These are phyloP conservation scores for Picocystis sp. DNA, from an alignment of 163 green algal genomes.

Conservation along the genomic window DNA sequence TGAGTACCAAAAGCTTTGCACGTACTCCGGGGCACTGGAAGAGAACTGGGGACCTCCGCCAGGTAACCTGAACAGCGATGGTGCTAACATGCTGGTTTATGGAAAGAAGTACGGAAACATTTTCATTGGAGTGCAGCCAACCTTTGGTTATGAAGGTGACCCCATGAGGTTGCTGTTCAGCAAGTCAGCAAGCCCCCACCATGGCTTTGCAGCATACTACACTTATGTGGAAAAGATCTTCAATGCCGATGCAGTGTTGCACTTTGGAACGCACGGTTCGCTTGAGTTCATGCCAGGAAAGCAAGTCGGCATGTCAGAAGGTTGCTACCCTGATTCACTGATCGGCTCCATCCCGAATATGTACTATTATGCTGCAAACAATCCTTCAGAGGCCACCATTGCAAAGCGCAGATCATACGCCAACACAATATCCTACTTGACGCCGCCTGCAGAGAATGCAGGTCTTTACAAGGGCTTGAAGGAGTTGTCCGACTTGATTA, in stretches of 20 bases:
- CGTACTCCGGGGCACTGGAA: slow-evolving; percentile 79
- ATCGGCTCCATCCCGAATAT: slow-evolving; percentile 95
- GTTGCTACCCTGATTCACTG: slow-evolving; percentile 92
- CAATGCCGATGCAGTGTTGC: slow-evolving; percentile 87
- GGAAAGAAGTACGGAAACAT: slow-evolving; percentile 94
- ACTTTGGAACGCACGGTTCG: slow-evolving; percentile 98
- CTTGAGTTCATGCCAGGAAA: slow-evolving; percentile 99
- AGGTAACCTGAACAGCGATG: slow-evolving; percentile 92
- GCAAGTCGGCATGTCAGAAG: slow-evolving; percentile 84
- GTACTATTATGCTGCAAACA: slow-evolving; percentile 99
- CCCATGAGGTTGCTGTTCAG: slow-evolving; percentile 97
- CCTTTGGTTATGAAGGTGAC: slow-evolving; percentile 96
- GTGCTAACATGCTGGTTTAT: slow-evolving; percentile 86
- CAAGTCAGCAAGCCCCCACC: slow-evolving; percentile 73
- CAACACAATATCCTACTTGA: slow-evolving; percentile 99
- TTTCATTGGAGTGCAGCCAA: slow-evolving; percentile 98
- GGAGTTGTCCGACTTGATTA: slow-evolving; percentile 96
- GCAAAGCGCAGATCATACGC: slow-evolving; percentile 96
- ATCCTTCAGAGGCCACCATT: slow-evolving; percentile 94
- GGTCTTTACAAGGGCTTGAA: slow-evolving; percentile 95
- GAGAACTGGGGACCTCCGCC: slow-evolving; percentile 97
- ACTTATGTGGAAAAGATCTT: slow-evolving; percentile 96
- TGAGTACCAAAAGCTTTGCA: slow-evolving; percentile 90
- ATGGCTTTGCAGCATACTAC: slow-evolving; percentile 98
- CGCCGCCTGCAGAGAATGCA: slow-evolving; percentile 94